Base-by-base conservation (phyloP, 805 yeast genomes). In the Candida easanensis region DNA sequence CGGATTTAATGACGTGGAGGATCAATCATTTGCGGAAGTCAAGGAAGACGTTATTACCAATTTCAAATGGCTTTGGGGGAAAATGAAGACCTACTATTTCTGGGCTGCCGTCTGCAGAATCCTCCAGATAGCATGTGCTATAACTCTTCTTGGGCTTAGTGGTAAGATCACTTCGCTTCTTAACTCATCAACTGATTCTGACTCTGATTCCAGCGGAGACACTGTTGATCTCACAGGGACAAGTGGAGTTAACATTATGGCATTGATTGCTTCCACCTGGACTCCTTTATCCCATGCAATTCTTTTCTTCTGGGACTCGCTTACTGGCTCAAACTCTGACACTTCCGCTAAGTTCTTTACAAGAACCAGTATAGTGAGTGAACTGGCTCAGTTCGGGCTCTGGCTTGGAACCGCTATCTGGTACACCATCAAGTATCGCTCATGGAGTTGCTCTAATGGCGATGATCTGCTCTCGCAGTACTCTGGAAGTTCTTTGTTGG, bases 351-450 rank as follows among this genome's bases (percentile, higher is more conserved):
- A 15, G 13, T 6, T 30, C 19, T n/a, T 30, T 14, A 10, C 14
- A 6, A 35, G 17, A 5, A 22, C 28, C 14, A 4, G 23, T 2
- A 5, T 21, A 19, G 32, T 36, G 5, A 18, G 31, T 14, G 31
- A 41, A 13, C 14, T 41, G 8, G 18, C 28, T 7, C 44, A 41
- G n/a, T 6, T 35, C 9, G 20, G 17, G 7, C 30, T 30, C 7
- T 41, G 44, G 44, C 19, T 41, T 7, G 44, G 22, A 2, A 35
- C 44, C 9, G 35, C 44, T 4, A 23, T 41, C 15, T 41, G 34
- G 39, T 41, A 27, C 26, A 34, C 44, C 15, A 9, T 31, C 5
- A 22, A 23, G 32, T 41, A 41, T n/a, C 26, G 39, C 6, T 5
- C 17, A 5, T 41, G 44, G 44, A 23, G 19, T 13, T 41, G 44